Conservation (phyloP, 2,329 filamentous ascomycete species). For the Alternaria conjuncta region DNA sequence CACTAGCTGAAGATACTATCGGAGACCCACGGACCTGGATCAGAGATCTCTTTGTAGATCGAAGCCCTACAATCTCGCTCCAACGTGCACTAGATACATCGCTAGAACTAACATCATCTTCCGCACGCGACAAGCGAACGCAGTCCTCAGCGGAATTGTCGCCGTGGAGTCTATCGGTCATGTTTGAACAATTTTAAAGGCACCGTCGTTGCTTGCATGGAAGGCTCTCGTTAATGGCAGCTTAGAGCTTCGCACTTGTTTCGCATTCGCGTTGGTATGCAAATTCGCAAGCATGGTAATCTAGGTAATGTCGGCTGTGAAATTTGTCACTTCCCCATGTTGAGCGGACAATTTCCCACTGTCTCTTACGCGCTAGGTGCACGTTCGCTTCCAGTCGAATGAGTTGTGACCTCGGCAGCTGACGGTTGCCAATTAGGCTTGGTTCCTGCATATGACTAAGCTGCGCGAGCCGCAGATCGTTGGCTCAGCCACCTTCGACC, state of each 20-base stretch:
- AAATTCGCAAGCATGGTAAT: not conserved
- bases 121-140: not conserved
- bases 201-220: not conserved
- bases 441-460: conserved; percentile 7
- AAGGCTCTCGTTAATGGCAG: not conserved
- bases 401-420: not conserved
- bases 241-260: not conserved
- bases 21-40: not conserved
- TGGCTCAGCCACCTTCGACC: conserved; percentile 5
- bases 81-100: not conserved
- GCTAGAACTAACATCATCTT: not conserved
- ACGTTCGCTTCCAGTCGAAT: not conserved
- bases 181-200: not conserved
- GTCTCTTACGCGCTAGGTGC: not conserved
- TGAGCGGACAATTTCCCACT: not conserved
- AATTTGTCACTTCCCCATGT: not conserved
- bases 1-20: not conserved
- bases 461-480: conserved; percentile 3
- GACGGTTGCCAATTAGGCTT: not conserved
- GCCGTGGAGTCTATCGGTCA: not conserved
- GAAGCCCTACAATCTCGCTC: not conserved
- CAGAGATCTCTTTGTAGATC: not conserved
- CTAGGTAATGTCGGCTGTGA: not conserved
- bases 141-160: not conserved
- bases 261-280: not conserved